phyloP scores from a whole-genome alignment of 768 basidiomycete species.

The Macrolepiota albuminosa region DNA sequence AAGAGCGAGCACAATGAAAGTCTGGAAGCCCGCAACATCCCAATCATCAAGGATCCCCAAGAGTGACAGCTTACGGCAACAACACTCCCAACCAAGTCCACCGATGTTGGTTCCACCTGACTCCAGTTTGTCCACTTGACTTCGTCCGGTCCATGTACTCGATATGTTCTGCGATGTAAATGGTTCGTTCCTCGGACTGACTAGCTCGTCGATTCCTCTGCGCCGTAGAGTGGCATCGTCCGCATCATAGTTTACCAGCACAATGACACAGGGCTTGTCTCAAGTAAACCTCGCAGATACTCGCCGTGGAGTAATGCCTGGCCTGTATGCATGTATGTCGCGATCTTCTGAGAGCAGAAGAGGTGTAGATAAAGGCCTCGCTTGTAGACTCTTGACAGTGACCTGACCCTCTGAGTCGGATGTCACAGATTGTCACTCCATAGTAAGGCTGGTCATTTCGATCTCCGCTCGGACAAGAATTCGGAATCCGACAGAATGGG shows the following conservation, averaged over 20 bases:
- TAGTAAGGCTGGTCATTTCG: too few relatives aligned
- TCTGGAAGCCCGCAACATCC: slow-evolving; percentile 28
- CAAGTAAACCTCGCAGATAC: slow-evolving; percentile 36
- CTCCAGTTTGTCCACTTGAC: slow-evolving; percentile 46
- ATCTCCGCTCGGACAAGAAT: too few relatives aligned
- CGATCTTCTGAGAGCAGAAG: not conserved
- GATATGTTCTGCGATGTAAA: slow-evolving; percentile 1
- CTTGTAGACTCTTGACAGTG: not conserved
- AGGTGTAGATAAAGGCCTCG: not conserved
- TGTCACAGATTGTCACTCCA: too few relatives aligned
- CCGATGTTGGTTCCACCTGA: slow-evolving; percentile 63
- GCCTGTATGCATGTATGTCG: slow-evolving; percentile 29
- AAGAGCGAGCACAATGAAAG: slow-evolving; percentile 57
- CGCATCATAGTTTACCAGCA: slow-evolving; percentile 55
- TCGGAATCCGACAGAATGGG: too few relatives aligned
- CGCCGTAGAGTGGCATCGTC: slow-evolving; percentile 37
- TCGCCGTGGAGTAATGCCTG: slow-evolving; percentile 56
- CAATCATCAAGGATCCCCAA: not conserved
- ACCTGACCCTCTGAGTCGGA: not conserved
- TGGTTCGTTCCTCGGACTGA: slow-evolving; percentile 36
- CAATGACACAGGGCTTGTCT: slow-evolving; percentile 52
- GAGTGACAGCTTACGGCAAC: slow-evolving; percentile 33
- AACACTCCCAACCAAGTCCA: slow-evolving; percentile 57
- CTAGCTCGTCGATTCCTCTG: slow-evolving; percentile 48
- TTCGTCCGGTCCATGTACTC: slow-evolving; percentile 6